A percentile compares a stretch with the other conserved stretches of the same genome.
Conservation (phyloP, 441 rosid genomes). For the Caryocar brasiliense region DNA sequence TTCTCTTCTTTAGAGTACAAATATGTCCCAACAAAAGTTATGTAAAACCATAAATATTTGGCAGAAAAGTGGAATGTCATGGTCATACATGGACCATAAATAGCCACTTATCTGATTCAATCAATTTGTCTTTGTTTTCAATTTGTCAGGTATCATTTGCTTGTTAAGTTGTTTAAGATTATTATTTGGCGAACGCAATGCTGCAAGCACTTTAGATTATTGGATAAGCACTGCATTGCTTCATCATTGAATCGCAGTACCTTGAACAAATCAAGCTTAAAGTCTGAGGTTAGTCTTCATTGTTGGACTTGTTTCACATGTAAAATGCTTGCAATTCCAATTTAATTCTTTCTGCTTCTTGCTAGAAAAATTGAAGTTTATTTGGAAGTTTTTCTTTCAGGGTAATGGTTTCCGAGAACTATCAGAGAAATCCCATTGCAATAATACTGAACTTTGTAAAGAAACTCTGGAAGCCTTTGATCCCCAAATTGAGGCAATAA, state of each 20-base stretch:
- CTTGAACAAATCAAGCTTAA: conserved; percentile 14
- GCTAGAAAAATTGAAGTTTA: background rate
- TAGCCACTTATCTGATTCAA: too few relatives aligned
- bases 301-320: background rate
- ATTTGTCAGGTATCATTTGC: conserved; percentile 50
- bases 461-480: conserved; percentile 6
- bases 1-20: too few relatives aligned
- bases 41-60: too few relatives aligned
- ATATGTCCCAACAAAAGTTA: too few relatives aligned
- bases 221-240: conserved; percentile 60
- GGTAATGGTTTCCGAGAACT: conserved; percentile 10
- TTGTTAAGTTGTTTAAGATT: conserved; percentile 42
- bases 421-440: conserved; percentile 14
- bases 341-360: conserved; percentile 5
- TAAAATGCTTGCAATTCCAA: background rate
- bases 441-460: conserved; percentile 13
- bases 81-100: too few relatives aligned
- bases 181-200: conserved; percentile 40
- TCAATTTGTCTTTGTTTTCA: conserved; percentile 6
- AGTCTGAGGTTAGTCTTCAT: conserved; percentile 35
- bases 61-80: too few relatives aligned
- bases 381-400: conserved; percentile 21
- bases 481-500: conserved; percentile 24
- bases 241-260: conserved; percentile 21
- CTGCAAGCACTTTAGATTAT: conserved; percentile 45